These are phyloP conservation scores for Penicillium ochrochloron DNA, from an alignment of 495 filamentous ascomycete genomes.

Conservation along the genomic window DNA sequence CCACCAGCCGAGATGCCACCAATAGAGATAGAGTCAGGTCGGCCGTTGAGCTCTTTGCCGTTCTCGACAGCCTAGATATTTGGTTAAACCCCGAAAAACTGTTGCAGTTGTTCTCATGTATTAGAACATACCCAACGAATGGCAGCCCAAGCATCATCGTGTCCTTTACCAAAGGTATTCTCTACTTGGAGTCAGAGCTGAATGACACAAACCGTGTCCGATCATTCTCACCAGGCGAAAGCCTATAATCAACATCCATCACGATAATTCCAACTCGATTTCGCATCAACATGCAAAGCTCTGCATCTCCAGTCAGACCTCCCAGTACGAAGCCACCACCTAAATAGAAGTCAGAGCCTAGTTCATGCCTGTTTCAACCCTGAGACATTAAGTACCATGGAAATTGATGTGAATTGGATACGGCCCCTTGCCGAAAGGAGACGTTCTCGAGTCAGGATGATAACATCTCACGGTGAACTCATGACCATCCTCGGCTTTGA, in stretches of 20 bases:
- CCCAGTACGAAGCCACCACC: not conserved
- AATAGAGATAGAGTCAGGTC: not conserved
- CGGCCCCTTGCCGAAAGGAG: not conserved
- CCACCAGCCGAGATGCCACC: not conserved
- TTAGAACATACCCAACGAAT: not conserved
- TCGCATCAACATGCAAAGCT: conserved; percentile 4
- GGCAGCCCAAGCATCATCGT: not conserved
- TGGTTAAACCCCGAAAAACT: not conserved
- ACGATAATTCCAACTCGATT: conserved; percentile 2
- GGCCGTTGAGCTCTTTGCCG: not conserved
- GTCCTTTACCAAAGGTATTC: not conserved
- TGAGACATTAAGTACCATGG: not conserved
- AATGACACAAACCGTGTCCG: not conserved
- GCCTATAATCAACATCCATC: conserved; percentile 5
- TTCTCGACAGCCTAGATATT: not conserved
- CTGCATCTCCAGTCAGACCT: not conserved
- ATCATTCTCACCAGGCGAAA: not conserved
- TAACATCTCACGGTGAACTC: not conserved
- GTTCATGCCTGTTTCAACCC: not conserved
- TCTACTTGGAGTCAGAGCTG: not conserved
- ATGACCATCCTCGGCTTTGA: not conserved
- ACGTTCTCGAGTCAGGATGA: not conserved
- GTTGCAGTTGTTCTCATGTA: not conserved
- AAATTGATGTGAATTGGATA: not conserved
- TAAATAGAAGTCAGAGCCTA: not conserved